Base-by-base conservation (phyloP, 1,139 yeast genomes). In the Debaryomyces sp. region DNA sequence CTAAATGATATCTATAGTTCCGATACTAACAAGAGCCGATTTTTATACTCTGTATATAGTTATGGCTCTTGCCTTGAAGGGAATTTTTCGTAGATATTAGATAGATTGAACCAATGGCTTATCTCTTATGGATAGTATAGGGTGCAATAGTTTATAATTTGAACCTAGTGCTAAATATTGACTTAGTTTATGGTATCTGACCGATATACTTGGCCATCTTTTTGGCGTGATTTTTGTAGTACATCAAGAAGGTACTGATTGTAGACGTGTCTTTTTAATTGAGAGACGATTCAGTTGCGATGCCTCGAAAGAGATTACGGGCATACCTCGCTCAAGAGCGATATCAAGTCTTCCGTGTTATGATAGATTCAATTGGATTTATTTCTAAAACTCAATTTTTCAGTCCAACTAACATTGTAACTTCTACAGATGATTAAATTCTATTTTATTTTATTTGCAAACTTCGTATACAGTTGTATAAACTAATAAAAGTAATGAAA, bases 401-500 rank as follows among this genome's bases (percentile, higher is more conserved):
- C 35, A 32, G 18, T 15, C 21, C 8, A 21, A 12, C 6, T 17
- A 34, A 15, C 8, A 9, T 12, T 17, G 4, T n/a, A 41, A 4
- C 10, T 21, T 12, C 41, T 38, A 38, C 30, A 37, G n/a, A 17
- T 6, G 3, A n/a, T 12, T 38, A 43, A 26, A 43, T 26, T 37
- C 46, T 32, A 30, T 34, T 37, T 36, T 15, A 17, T 27, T 43
- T 36, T 32, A 26, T 37, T 37, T 37, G 40, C 40, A 37, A n/a
- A 37, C 26, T 18, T 43, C 29, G 37, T 44, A 33, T 38, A 44
- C 40, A 36, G 30, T 41, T 41, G 18, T 34, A 34, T 34, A 40
- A 40, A 29, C 26, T 12, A 24, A 41, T 30, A 37, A 41, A 43
- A 41, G 36, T 23, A 27, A 39, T 39, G 43, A 17, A 22, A 24